These are phyloP conservation scores for Candida coquimbonensis DNA, from an alignment of 805 yeast species.

Conservation along the genomic window DNA sequence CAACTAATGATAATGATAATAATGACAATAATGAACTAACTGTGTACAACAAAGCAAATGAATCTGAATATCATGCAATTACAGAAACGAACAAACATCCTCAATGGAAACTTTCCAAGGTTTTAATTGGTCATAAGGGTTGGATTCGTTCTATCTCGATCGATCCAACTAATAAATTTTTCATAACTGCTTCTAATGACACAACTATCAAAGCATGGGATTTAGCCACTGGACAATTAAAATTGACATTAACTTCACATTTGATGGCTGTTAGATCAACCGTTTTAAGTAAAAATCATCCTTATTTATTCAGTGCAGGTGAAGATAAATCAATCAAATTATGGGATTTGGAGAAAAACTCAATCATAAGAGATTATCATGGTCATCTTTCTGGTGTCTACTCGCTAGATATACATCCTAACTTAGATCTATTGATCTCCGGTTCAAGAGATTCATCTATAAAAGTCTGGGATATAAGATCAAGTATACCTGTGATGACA, in stretches of 20 bases:
- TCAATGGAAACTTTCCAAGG: slow-evolving; percentile 66
- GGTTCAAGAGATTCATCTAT: slow-evolving; percentile 88
- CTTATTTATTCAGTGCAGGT: slow-evolving; percentile 85
- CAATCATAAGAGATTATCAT: slow-evolving; percentile 77
- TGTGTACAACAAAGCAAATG: background rate
- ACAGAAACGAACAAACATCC: slow-evolving; percentile 31
- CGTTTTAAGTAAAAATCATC: slow-evolving; percentile 65
- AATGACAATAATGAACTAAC: background rate
- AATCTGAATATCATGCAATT: background rate
- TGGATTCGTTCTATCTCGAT: slow-evolving; percentile 81
- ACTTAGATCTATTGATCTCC: slow-evolving; percentile 71
- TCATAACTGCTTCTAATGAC: slow-evolving; percentile 87
- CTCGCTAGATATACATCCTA: slow-evolving; percentile 80
- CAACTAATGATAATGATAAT: background rate
- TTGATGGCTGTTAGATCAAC: slow-evolving; percentile 81
- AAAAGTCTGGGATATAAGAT: slow-evolving; percentile 90
- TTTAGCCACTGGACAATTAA: slow-evolving; percentile 59
- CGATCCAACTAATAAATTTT: slow-evolving; percentile 88
- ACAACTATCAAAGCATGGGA: slow-evolving; percentile 91
- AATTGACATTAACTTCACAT: slow-evolving; percentile 82
- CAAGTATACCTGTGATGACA: slow-evolving; percentile 66
- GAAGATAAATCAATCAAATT: slow-evolving; percentile 91
- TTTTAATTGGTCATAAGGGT: slow-evolving; percentile 85
- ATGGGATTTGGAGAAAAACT: slow-evolving; percentile 91
- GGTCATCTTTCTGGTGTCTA: slow-evolving; percentile 92